Evolutionary conservation across 352 stramenopile species (phyloP), one percentile per base, ranked within the genome.

Genomic region (Globisporangium megalacanthum): DNA sequence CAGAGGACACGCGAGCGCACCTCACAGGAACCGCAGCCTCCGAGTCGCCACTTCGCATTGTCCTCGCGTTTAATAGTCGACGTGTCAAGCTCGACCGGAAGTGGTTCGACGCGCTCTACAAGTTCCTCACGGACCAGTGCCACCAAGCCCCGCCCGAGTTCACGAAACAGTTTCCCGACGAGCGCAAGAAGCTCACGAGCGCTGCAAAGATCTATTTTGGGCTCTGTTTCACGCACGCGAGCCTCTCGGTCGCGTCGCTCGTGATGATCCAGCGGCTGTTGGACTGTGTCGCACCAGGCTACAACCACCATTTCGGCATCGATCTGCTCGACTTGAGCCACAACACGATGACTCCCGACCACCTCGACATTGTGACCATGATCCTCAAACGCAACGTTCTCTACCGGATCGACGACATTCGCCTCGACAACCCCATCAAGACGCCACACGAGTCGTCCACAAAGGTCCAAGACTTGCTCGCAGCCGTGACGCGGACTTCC

Each of bases 101-200:
- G 7, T 49, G 44, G 44, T 49, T 49, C n/a, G 44, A 49, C 44
- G 44, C 44, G 25, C 44, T 49, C 10, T 49, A 49, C 44, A 13
- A 49, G 44, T 49, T 49, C 44, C n/a, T 49, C 15, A 49, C 44
- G 17, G 44, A 49, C 17, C 44, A 17, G 14, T 29, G 25, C 25
- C 44, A 25, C 17, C 44, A 49, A 17, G 14, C n/a, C 4, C 15
- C 44, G n/a, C 15, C 44, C 25, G 25, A 29, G 15, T 20, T 49
- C 17, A 25, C 8, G 19, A 17, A n/a, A 20, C 44, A 49, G 44
- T 10, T 25, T 6, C 44, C 14, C 4, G 44, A 49, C 15, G 25
- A 20, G 1, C 8, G 15, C 44, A 29, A 49, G 17, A 49, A 22
- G 25, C 17, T 20, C 14, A 22, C 44, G 44, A n/a, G 7, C 44